Conservation (phyloP, 116 monocot species). For the Posidonia oceanica region DNA sequence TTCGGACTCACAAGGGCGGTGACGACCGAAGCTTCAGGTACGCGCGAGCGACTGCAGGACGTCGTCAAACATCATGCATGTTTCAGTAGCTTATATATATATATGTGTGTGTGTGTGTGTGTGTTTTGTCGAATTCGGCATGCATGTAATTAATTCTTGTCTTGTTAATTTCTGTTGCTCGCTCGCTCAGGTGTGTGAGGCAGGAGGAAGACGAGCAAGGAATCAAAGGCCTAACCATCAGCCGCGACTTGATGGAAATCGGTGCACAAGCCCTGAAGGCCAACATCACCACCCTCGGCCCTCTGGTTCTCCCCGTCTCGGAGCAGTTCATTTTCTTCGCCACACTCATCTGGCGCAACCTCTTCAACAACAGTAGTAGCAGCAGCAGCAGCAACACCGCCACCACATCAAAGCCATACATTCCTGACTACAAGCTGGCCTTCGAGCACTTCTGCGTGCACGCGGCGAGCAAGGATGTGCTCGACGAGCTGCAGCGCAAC, state of each 20-base stretch:
- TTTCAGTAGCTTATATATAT: neutral
- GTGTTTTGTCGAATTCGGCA: too few species aligned
- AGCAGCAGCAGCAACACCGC: conserved; percentile 5
- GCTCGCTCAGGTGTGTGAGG: conserved; percentile 40
- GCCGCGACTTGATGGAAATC: conserved; percentile 82
- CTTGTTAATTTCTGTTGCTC: too few species aligned
- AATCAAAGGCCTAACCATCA: conserved; percentile 71
- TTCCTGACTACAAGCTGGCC: conserved; percentile 84
- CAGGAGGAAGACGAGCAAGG: conserved; percentile 83
- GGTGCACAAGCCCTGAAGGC: conserved; percentile 82
- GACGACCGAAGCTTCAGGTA: conserved; percentile 95
- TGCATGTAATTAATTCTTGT: too few species aligned
- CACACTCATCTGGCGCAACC: conserved; percentile 47
- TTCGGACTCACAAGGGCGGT: conserved; percentile 89
- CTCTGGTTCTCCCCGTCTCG: conserved; percentile 93
- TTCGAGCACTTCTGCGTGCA: conserved; percentile 91
- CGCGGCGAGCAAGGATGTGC: conserved; percentile 56
- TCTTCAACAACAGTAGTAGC: conserved; percentile 22
- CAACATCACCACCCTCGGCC: conserved; percentile 93
- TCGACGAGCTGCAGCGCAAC: conserved; percentile 65
- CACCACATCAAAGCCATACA: conserved; percentile 44
- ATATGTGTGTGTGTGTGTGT: neutral
- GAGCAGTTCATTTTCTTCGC: conserved; percentile 92
- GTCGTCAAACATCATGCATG: too few species aligned
- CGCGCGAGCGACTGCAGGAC: neutral